phyloP scores from a whole-genome alignment of 345 rosid genomes.

The Raphanus raphanistrum region DNA sequence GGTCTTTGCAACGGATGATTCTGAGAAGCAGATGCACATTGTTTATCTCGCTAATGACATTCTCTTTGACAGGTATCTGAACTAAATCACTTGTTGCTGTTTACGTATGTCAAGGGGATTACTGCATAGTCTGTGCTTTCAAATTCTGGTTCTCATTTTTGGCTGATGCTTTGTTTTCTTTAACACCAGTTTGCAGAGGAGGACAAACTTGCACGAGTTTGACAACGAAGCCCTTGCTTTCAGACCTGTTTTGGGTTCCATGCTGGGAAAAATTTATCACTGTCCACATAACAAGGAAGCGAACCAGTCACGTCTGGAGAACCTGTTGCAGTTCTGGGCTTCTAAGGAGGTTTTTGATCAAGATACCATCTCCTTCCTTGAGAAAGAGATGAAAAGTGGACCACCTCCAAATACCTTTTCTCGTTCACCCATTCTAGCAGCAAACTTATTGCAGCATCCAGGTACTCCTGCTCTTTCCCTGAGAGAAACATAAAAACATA shows the following conservation, averaged over 20 bases:
- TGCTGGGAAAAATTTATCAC: constrained; percentile 89
- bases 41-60: constrained; percentile 95
- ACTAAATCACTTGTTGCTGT: neutral
- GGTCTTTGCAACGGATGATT: constrained; percentile 78
- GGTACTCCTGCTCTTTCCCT: constrained; percentile 20
- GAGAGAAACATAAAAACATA: neutral
- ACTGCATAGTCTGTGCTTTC: constrained; percentile 1
- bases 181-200: constrained; percentile 79
- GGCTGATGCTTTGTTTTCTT: neutral
- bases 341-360: constrained; percentile 92
- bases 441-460: constrained; percentile 44
- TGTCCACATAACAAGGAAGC: constrained; percentile 82
- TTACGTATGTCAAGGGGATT: neutral
- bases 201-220: constrained; percentile 70
- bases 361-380: constrained; percentile 73
- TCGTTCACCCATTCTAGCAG: constrained; percentile 55
- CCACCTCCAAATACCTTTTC: constrained; percentile 53
- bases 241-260: constrained; percentile 79
- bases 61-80: constrained; percentile 84
- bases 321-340: constrained; percentile 93
- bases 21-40: constrained; percentile 89
- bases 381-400: constrained; percentile 86
- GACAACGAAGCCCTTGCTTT: constrained; percentile 97
- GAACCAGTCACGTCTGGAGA: constrained; percentile 83
- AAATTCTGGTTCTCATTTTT: neutral